Conservation (phyloP, 1,139 yeast genomes). For the Taphrina sp. region DNA sequence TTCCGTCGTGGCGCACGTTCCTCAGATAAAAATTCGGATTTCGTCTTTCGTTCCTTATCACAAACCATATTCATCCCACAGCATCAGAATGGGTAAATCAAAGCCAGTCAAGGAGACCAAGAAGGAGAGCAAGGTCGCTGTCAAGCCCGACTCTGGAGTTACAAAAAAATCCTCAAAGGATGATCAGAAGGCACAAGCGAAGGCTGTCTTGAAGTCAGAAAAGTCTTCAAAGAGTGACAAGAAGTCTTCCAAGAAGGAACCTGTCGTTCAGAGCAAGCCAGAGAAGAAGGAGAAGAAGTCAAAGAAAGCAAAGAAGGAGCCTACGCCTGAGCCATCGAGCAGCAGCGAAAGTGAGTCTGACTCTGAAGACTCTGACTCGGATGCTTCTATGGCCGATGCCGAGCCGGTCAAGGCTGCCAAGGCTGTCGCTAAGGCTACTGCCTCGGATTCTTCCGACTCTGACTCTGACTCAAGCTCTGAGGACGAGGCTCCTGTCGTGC, state of each 20-base stretch:
- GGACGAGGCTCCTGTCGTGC: constrained; percentile 45
- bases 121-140: constrained; percentile 36
- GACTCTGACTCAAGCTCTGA: constrained; percentile 32
- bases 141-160: constrained; percentile 38
- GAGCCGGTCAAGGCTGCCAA: constrained; percentile 39
- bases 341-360: constrained; percentile 21
- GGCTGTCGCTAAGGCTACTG: constrained; percentile 32
- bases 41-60: not conserved
- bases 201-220: constrained; percentile 32
- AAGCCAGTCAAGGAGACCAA: constrained; percentile 23
- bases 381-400: constrained; percentile 37
- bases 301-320: constrained; percentile 32
- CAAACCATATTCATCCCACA: not conserved
- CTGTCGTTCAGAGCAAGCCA: constrained; percentile 32
- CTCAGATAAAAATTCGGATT: too few species aligned
- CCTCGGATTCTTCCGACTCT: constrained; percentile 35
- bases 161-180: constrained; percentile 32
- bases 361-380: constrained; percentile 30
- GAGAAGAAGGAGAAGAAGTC: constrained; percentile 31
- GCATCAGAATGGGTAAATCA: constrained; percentile 25
- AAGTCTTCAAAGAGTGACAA: constrained; percentile 31
- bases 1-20: too few species aligned
- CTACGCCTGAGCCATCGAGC: constrained; percentile 17
- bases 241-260: constrained; percentile 31
- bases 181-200: constrained; percentile 34